Conservation (phyloP, 495 filamentous ascomycete genomes). For the Xylaria nigripes region DNA sequence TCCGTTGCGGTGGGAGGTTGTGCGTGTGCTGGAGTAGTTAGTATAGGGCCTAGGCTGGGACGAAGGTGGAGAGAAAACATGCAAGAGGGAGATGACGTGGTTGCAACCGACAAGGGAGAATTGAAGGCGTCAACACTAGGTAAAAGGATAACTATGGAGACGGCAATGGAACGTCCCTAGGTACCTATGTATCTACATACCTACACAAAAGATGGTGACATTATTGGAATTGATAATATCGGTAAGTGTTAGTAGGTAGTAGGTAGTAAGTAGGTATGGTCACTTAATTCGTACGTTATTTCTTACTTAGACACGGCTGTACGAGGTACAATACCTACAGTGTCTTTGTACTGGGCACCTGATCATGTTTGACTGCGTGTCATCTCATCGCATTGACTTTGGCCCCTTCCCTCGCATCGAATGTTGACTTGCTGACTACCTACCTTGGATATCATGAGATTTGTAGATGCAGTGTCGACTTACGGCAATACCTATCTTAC, state of each 20-base stretch:
- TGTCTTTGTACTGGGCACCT: slow-evolving; percentile 17
- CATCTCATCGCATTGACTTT: slow-evolving; percentile 15
- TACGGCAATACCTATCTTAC: too few species aligned
- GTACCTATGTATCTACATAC: too few species aligned
- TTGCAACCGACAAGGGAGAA: slow-evolving; percentile 20
- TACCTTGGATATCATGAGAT: too few species aligned
- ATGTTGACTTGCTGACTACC: neutral
- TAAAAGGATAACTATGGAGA: too few species aligned
- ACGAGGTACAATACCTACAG: neutral
- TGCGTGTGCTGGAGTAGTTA: neutral
- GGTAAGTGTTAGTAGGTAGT: too few species aligned
- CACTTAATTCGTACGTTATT: neutral
- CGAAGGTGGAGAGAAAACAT: slow-evolving; percentile 13
- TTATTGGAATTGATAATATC: too few species aligned
- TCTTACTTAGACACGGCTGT: too few species aligned
- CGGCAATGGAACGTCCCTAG: neutral
- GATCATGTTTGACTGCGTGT: slow-evolving; percentile 30
- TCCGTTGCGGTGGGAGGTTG: neutral
- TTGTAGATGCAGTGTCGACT: too few species aligned
- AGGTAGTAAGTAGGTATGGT: neutral
- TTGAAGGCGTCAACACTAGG: neutral
- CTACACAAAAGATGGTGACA: too few species aligned
- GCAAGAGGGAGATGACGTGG: slow-evolving; percentile 24
- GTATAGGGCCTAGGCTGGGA: neutral
- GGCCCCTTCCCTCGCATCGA: neutral